Percentiles rank a stretch among this genome's conserved stretches.
Conservation (phyloP, 768 basidiomycete genomes). For the Lentinula aciculospora region DNA sequence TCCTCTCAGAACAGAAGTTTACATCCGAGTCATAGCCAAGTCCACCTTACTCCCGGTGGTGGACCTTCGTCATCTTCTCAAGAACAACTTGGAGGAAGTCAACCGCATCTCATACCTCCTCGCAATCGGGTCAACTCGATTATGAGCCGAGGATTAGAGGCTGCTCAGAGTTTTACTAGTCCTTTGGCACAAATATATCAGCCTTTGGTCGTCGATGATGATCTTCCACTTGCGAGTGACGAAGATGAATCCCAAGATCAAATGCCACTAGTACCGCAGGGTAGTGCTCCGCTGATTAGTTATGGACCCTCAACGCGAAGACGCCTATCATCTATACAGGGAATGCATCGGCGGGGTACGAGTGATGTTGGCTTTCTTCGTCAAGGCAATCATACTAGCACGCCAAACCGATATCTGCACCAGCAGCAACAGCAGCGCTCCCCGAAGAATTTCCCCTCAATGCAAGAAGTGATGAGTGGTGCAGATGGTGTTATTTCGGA, state of each 20-base stretch:
- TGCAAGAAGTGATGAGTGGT: slow-evolving; percentile 14
- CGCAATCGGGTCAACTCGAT: slow-evolving; percentile 41
- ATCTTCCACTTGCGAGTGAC: slow-evolving; percentile 21
- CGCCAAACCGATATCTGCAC: slow-evolving; percentile 8
- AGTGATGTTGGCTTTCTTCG: slow-evolving; percentile 15
- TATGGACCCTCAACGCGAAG: slow-evolving; percentile 40
- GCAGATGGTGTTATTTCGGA: slow-evolving; percentile 11
- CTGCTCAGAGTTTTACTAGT: slow-evolving; percentile 38
- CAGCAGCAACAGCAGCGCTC: slow-evolving; percentile 4
- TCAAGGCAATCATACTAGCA: neutral
- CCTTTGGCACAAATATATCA: slow-evolving; percentile 76
- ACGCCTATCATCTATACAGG: slow-evolving; percentile 32
- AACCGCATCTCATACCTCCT: slow-evolving; percentile 17
- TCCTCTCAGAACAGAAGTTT: neutral
- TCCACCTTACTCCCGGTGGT: neutral
- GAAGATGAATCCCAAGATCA: slow-evolving; percentile 9
- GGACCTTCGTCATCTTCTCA: slow-evolving; percentile 5
- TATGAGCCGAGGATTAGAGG: slow-evolving; percentile 30
- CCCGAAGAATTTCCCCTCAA: slow-evolving; percentile 2
- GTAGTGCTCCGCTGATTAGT: slow-evolving; percentile 25
- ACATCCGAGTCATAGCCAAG: neutral
- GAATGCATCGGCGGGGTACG: slow-evolving; percentile 13
- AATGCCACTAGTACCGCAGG: slow-evolving; percentile 11
- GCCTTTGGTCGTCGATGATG: slow-evolving; percentile 54
- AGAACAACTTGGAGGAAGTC: slow-evolving; percentile 5